Base-by-base conservation (phyloP, 257 asterid species). In the Solanum raphanifolium region DNA sequence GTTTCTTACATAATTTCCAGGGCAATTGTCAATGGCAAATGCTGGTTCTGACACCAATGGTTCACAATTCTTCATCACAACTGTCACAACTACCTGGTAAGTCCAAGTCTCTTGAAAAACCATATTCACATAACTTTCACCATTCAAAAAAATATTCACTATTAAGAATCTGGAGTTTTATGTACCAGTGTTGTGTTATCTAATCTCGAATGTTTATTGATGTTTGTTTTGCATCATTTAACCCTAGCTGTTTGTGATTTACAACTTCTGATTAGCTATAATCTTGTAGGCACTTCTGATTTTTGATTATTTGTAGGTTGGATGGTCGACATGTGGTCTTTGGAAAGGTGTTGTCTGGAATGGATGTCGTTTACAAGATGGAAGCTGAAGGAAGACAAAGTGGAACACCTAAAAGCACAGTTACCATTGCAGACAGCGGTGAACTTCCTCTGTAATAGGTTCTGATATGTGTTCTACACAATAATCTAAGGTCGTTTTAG, bases 31-130 rank as follows among this genome's bases (percentile, higher is more conserved):
- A 10, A 97, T 95, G 99, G 99, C 99, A 76, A 97, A 97, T 86
- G 95, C 99, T 29, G 99, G 99, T 55, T 66, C 89, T 3, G 96
- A 95, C 92, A 95, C 98, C 87, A 97, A 97, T 7, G 99, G 99
- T 41, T 97, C 99, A 87, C 99, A 97, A 88, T 97, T 97, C 90
- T 97, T 97, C 94, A 95, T 97, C 81, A 97, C 99, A n/a, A 97
- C 99, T 16, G 99, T 96, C 93, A 97, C 99, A 83, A 96, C 99
- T n/a, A 94, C 95, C 93, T 97, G 99, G 98, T 94, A 90, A 91
- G 87, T 87, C 55, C 52, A 46, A 9, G n/a, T 4, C 83, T 86
- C 84, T 68, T 81, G 85, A 48, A 29, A 76, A 48, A 18, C 7
- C 25, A 9, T 46, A 16, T 29, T 18, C 84, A 41, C 13, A 13